Evolutionary conservation across 2,329 filamentous ascomycete species (phyloP).

Genomic region (Arthrobotrys megalospora): DNA sequence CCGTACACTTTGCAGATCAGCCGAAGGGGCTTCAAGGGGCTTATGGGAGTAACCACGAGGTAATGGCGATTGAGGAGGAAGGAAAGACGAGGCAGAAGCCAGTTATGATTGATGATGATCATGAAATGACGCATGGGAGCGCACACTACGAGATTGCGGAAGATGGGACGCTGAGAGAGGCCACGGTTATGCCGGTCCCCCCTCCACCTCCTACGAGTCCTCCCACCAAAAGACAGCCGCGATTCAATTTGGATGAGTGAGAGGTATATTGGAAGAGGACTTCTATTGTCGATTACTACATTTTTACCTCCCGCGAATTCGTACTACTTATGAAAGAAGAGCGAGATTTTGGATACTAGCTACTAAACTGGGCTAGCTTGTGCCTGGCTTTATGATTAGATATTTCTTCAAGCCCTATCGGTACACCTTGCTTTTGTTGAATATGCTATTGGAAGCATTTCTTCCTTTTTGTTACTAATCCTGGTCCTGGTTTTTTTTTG

Average conservation of each 20-base stretch:
- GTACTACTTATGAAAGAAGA: not conserved
- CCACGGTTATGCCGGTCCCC: constrained; percentile 34
- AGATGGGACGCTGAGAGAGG: constrained; percentile 40
- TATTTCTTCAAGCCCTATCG: not conserved
- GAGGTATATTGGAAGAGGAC: not conserved
- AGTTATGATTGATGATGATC: constrained; percentile 30
- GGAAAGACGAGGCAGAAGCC: constrained; percentile 24
- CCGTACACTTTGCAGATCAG: constrained; percentile 52
- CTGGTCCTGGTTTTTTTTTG: not conserved
- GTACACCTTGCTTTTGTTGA: not conserved
- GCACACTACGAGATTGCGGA: constrained; percentile 40
- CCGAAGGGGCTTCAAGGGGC: constrained; percentile 28
- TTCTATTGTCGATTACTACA: not conserved
- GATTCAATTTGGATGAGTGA: constrained; percentile 52
- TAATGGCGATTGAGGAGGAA: constrained; percentile 34
- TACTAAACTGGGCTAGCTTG: not conserved
- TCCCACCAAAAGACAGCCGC: constrained; percentile 14
- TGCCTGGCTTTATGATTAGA: not conserved
- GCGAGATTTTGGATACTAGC: not conserved
- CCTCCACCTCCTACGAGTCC: constrained; percentile 41
- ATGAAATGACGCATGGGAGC: constrained; percentile 55
- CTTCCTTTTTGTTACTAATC: not conserved
- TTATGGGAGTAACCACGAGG: constrained; percentile 37
- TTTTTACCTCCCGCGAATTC: not conserved
- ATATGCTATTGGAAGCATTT: not conserved